phyloP scores from a whole-genome alignment of 1,284 basidiomycete species.

The Melampsora americana region DNA sequence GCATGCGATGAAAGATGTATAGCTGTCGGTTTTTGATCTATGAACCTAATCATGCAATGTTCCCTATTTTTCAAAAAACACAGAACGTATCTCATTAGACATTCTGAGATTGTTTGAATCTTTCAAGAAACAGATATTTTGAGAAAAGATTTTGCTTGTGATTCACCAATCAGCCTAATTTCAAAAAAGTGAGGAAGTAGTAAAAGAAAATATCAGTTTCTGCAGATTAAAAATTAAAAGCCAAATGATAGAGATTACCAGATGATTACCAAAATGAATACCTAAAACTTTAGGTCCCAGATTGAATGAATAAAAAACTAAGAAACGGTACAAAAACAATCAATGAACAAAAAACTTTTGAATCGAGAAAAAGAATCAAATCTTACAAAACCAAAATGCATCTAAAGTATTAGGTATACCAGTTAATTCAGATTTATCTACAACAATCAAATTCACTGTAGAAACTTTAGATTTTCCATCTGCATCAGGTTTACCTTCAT shows the following conservation, averaged over 20 bases:
- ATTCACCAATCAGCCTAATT: not conserved
- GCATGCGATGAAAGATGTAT: slow-evolving; percentile 34
- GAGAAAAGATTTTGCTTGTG: not conserved
- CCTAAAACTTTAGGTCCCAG: slow-evolving; percentile 24
- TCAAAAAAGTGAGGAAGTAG: not conserved
- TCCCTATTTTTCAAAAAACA: slow-evolving; percentile 2
- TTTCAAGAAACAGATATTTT: no score
- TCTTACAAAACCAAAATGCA: slow-evolving; percentile 38
- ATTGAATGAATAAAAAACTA: slow-evolving; percentile 41
- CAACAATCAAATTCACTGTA: slow-evolving; percentile 24
- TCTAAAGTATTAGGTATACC: slow-evolving; percentile 30
- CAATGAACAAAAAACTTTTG: not conserved
- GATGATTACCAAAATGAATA: slow-evolving; percentile 39
- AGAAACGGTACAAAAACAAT: not conserved
- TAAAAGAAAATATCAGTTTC: not conserved
- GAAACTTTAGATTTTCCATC: slow-evolving; percentile 11
- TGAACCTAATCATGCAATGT: slow-evolving; percentile 40
- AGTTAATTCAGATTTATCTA: slow-evolving; percentile 31
- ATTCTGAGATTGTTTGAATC: no score
- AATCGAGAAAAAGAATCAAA: not conserved
- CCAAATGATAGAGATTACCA: not conserved
- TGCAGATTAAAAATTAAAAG: no score
- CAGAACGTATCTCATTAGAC: no score
- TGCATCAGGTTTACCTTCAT: slow-evolving; percentile 15
- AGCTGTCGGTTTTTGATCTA: slow-evolving; percentile 19